A percentile compares a stretch with the other conserved stretches of the same genome.
These are phyloP conservation scores for Aotearoamyces nothofagi DNA, from an alignment of 2,329 filamentous ascomycete genomes.

Conservation along the genomic window DNA sequence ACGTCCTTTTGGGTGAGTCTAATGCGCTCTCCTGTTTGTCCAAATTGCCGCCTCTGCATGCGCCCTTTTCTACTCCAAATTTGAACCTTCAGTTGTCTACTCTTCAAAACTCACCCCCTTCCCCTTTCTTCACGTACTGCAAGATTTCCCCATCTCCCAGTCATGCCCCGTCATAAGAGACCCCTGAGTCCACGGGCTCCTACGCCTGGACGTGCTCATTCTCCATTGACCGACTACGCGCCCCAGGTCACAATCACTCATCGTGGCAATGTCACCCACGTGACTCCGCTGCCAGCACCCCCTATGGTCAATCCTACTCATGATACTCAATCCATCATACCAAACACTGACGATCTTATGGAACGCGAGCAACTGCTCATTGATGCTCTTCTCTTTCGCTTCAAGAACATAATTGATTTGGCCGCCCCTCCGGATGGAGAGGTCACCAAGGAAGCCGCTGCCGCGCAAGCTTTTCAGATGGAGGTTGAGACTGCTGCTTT, in stretches of 20 bases:
- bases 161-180: too few relatives aligned
- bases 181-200: too few relatives aligned
- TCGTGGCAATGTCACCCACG: neutral
- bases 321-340: too few relatives aligned
- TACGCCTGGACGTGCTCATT: too few relatives aligned
- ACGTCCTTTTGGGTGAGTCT: slow-evolving; percentile 14
- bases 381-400: slow-evolving; percentile 28
- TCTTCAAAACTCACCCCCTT: too few relatives aligned
- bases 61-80: too few relatives aligned
- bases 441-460: slow-evolving; percentile 17
- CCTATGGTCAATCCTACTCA: too few relatives aligned
- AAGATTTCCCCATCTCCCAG: too few relatives aligned
- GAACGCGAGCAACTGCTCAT: slow-evolving; percentile 30
- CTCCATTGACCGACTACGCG: neutral
- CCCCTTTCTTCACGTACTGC: too few relatives aligned
- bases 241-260: too few relatives aligned
- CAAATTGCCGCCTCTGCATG: too few relatives aligned
- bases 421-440: slow-evolving; percentile 12
- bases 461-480: slow-evolving; percentile 16
- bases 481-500: slow-evolving; percentile 18
- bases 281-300: neutral
- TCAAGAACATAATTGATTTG: slow-evolving; percentile 24
- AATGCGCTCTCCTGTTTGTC: neutral
- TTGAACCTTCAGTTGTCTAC: too few relatives aligned
- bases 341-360: slow-evolving; percentile 16